A percentile compares a stretch with the other conserved stretches of the same genome.
Conservation (phyloP, 2,329 filamentous ascomycete species). For the Botrytis fabae region DNA sequence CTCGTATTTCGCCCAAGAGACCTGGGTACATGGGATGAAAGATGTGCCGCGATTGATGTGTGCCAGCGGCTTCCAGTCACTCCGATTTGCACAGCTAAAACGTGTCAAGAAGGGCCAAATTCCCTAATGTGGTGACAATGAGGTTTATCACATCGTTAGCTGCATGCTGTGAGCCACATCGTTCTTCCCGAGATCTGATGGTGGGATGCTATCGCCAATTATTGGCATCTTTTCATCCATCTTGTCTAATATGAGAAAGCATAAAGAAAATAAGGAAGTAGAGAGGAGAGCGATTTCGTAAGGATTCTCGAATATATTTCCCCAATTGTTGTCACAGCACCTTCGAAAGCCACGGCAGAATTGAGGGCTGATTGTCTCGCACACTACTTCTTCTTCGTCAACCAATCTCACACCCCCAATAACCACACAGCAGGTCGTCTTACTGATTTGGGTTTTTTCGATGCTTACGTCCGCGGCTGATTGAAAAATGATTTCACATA, state of each 20-base stretch:
- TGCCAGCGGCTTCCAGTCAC: constrained; percentile 9
- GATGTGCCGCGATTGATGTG: constrained; percentile 7
- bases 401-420: not conserved
- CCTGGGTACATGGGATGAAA: constrained; percentile 9
- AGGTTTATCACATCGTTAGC: constrained; percentile 15
- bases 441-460: not conserved
- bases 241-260: not conserved
- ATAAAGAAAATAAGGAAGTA: not conserved
- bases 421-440: constrained; percentile 2
- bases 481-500: not conserved
- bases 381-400: constrained; percentile 9
- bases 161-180: constrained; percentile 3
- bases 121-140: constrained; percentile 7
- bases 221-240: not conserved
- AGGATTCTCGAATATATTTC: constrained; percentile 3
- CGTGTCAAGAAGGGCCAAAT: constrained; percentile 1
- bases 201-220: not conserved
- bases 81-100: not conserved
- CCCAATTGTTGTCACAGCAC: not conserved
- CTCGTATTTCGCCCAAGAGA: not conserved
- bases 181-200: constrained; percentile 7
- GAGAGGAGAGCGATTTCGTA: not conserved
- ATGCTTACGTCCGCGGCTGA: constrained; percentile 9
- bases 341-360: not conserved
- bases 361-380: constrained; percentile 9